phyloP scores from a whole-genome alignment of 345 rosid genomes.

The Cardamine resedifolia region DNA sequence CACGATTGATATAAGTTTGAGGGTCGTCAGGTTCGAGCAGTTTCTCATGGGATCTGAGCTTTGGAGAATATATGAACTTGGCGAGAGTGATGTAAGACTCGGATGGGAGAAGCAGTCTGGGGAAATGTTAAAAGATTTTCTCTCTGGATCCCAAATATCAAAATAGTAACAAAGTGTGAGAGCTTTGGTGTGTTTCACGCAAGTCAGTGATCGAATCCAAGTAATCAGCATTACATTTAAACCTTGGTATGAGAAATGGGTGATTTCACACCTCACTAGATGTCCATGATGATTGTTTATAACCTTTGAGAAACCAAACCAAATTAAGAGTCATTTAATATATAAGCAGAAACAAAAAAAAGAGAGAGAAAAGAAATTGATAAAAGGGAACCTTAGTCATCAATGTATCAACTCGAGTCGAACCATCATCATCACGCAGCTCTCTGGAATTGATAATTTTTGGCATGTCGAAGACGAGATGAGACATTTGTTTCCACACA shows the following conservation, averaged over 20 bases:
- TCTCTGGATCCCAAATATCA: background rate
- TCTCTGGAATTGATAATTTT: background rate
- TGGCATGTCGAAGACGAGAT: constrained; percentile 4
- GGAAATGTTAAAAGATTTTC: background rate
- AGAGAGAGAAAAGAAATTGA: too few species aligned
- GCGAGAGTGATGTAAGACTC: background rate
- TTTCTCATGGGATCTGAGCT: background rate
- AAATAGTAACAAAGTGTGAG: background rate
- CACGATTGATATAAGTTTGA: background rate
- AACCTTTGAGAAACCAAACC: too few species aligned
- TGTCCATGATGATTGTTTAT: constrained; percentile 1
- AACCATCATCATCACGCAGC: background rate
- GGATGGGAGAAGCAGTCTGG: background rate
- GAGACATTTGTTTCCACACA: constrained; percentile 8
- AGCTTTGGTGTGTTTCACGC: background rate
- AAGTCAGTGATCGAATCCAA: background rate
- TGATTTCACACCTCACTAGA: constrained; percentile 1
- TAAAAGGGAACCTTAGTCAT: constrained; percentile 5
- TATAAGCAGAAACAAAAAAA: background rate
- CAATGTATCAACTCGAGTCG: constrained; percentile 2
- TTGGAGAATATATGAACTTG: background rate
- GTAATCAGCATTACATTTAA: background rate
- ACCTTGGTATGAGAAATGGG: background rate
- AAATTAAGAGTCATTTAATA: background rate
- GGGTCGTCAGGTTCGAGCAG: background rate